Evolutionary conservation across 768 basidiomycete species (phyloP).

Genomic region (Pulveroboletus sp.): DNA sequence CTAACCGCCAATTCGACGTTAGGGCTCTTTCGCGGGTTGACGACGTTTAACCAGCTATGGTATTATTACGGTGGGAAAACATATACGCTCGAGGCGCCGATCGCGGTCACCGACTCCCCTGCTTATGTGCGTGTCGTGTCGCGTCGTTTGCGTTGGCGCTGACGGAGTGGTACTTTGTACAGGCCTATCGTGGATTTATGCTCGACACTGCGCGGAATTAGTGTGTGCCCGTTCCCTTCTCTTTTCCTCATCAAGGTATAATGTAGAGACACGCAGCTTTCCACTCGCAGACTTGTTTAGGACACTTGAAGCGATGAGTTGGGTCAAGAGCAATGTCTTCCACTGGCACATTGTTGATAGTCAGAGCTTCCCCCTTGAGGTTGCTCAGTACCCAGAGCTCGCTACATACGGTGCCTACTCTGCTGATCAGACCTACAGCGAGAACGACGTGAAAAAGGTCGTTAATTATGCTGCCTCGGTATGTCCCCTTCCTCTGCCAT

Average conservation of each 20-base stretch:
- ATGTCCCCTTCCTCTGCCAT: conserved; percentile 23
- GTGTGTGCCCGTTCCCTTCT: conserved; percentile 16
- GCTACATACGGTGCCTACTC: conserved; percentile 67
- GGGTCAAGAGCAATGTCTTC: conserved; percentile 60
- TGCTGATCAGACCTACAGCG: conserved; percentile 45
- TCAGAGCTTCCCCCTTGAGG: conserved; percentile 72
- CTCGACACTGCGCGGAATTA: conserved; percentile 46
- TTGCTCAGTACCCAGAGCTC: conserved; percentile 57
- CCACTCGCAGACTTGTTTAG: conserved; percentile 36
- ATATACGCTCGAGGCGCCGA: conserved; percentile 39
- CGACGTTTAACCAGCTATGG: conserved; percentile 54
- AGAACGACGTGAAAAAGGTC: conserved; percentile 53
- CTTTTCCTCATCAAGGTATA: not conserved
- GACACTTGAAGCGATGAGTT: conserved; percentile 50
- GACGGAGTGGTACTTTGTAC: not conserved
- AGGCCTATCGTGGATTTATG: conserved; percentile 38
- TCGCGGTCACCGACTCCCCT: conserved; percentile 42
- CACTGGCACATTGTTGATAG: conserved; percentile 86
- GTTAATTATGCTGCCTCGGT: conserved; percentile 67
- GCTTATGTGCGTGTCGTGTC: conserved; percentile 37
- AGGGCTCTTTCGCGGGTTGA: conserved; percentile 49
- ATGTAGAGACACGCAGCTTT: conserved; percentile 24
- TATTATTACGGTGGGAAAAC: conserved; percentile 33
- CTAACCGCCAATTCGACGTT: conserved; percentile 43
- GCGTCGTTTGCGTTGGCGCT: not conserved